Conservation (phyloP, 2,329 filamentous ascomycete genomes). For the Pleurostoma richardsiae region DNA sequence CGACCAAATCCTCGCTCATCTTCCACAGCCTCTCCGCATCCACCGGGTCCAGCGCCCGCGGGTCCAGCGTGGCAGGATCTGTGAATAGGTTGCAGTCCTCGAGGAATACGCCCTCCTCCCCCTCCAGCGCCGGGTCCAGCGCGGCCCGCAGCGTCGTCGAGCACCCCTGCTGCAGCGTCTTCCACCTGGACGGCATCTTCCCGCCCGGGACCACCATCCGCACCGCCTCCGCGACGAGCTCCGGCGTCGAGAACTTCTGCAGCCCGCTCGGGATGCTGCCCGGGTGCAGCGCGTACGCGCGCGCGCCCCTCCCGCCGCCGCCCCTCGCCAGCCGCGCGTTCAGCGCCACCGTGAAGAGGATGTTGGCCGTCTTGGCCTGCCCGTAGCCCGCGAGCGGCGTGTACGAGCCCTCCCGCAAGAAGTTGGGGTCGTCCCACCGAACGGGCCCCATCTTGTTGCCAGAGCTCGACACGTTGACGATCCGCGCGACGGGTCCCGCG, state of each 20-base stretch:
- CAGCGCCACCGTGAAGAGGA: constrained; percentile 33
- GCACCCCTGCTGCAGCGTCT: constrained; percentile 33
- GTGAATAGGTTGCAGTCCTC: constrained; percentile 24
- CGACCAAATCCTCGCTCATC: constrained; percentile 29
- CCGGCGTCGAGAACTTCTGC: constrained; percentile 8
- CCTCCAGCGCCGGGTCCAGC: constrained; percentile 31
- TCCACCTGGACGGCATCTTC: constrained; percentile 11
- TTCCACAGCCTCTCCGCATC: constrained; percentile 29
- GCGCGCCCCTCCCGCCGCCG: constrained; percentile 16
- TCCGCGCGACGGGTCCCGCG: constrained; percentile 12
- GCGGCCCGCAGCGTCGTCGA: constrained; percentile 35
- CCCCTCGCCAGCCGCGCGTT: constrained; percentile 20
- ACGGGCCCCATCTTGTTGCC: constrained; percentile 14
- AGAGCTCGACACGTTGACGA: constrained; percentile 9
- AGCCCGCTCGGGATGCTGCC: constrained; percentile 23
- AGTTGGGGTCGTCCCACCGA: constrained; percentile 21
- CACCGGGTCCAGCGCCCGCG: constrained; percentile 26
- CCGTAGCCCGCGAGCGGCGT: constrained; percentile 31
- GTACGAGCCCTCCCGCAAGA: constrained; percentile 20
- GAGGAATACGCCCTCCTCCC: constrained; percentile 23
- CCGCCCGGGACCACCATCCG: neutral
- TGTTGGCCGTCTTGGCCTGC: constrained; percentile 39
- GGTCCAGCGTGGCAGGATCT: constrained; percentile 17
- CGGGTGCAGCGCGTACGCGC: constrained; percentile 31
- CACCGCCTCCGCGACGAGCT: constrained; percentile 1